Conservation (phyloP, 2,329 filamentous ascomycete species). For the Hortaea werneckii region DNA sequence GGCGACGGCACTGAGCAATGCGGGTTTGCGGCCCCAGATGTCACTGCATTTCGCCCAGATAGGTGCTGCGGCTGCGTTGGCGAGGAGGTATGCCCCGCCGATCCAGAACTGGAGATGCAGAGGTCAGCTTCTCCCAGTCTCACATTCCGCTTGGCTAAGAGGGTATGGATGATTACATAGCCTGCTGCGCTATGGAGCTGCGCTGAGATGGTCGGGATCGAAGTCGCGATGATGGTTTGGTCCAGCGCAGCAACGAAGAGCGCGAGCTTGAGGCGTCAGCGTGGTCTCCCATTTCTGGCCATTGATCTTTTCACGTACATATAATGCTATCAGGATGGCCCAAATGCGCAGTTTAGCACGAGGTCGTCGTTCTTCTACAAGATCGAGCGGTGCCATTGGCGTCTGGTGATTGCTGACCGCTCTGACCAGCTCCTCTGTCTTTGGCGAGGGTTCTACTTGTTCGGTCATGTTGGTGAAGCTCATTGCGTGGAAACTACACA, state of each 20-base stretch:
- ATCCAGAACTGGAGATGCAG: conserved; percentile 46
- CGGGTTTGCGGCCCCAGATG: conserved; percentile 49
- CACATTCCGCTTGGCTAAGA: too few species aligned
- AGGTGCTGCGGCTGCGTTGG: conserved; percentile 55
- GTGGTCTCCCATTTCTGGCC: too few species aligned
- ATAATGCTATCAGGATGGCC: conserved; percentile 1
- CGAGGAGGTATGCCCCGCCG: conserved; percentile 61
- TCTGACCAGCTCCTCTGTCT: neutral
- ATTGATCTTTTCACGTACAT: neutral
- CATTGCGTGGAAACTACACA: neutral
- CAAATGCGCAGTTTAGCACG: neutral
- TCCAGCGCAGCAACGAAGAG: conserved; percentile 33
- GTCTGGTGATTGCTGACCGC: neutral
- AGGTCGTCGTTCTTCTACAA: neutral
- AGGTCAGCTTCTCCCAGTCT: too few species aligned
- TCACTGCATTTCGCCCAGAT: conserved; percentile 58
- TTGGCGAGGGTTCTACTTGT: neutral
- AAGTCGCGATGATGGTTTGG: conserved; percentile 53
- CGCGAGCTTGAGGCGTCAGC: neutral
- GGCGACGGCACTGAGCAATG: conserved; percentile 38
- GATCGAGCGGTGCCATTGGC: neutral
- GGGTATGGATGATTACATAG: conserved; percentile 33
- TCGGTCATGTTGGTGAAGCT: neutral
- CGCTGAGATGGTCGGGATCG: conserved; percentile 54
- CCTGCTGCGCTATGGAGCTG: conserved; percentile 57